Percentiles rank a stretch among this genome's conserved stretches.
Conservation (phyloP, 139 green algal species). For the Tetratostichococcus sp. region DNA sequence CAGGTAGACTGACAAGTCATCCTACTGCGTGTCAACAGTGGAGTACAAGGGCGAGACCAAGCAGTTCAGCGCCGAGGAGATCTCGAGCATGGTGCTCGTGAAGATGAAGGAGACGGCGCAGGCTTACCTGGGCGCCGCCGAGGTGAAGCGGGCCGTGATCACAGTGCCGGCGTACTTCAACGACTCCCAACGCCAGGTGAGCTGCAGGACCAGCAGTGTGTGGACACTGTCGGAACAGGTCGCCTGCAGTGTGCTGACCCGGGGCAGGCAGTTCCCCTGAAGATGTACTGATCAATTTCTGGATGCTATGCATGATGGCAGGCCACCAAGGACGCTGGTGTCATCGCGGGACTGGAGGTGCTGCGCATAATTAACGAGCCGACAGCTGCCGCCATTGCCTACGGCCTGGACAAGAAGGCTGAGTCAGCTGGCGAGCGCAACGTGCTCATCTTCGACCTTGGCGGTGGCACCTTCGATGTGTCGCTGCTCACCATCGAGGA, state of each 20-base stretch:
- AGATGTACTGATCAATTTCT: too few relatives aligned
- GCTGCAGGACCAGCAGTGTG: too few relatives aligned
- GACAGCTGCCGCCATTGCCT: slow-evolving; percentile 84
- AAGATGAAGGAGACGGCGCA: slow-evolving; percentile 98
- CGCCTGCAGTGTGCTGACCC: too few relatives aligned
- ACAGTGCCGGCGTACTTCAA: slow-evolving; percentile 99
- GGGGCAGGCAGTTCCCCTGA: too few relatives aligned
- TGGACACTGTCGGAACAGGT: too few relatives aligned
- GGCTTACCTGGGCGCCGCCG: slow-evolving; percentile 65
- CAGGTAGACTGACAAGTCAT: too few relatives aligned
- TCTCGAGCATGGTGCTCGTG: slow-evolving; percentile 93
- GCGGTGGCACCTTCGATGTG: slow-evolving; percentile 96
- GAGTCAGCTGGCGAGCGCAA: slow-evolving; percentile 61
- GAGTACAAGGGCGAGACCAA: slow-evolving; percentile 93
- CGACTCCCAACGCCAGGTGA: slow-evolving; percentile 87
- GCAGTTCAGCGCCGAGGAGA: slow-evolving; percentile 91
- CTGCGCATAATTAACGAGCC: slow-evolving; percentile 91
- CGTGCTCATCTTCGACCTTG: slow-evolving; percentile 96
- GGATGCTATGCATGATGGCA: background rate
- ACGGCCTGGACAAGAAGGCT: slow-evolving; percentile 70
- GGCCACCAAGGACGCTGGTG: slow-evolving; percentile 78
- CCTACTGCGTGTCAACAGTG: slow-evolving; percentile 49
- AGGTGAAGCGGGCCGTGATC: slow-evolving; percentile 91
- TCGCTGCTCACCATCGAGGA: slow-evolving; percentile 98
- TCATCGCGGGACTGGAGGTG: slow-evolving; percentile 87